phyloP scores from a whole-genome alignment of 225 moss, liverwort and hornwort genomes.

The Climacium dendroides region DNA sequence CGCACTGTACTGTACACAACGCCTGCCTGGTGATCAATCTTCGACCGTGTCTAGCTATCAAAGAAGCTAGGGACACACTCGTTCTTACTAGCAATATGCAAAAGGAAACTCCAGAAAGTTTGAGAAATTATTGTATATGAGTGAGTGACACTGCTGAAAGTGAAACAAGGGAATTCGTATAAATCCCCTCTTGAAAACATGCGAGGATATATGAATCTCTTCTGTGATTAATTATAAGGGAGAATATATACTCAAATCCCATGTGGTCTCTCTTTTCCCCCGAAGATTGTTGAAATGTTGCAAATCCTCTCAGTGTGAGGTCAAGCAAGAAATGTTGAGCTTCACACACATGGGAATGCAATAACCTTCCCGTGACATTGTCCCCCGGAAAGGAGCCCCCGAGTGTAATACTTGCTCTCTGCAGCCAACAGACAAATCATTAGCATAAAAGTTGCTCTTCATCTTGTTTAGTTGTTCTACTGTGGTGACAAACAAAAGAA shows the following conservation, averaged over 20 bases:
- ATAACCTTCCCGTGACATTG: too few relatives aligned
- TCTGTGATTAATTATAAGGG: too few relatives aligned
- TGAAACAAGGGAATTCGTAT: neutral
- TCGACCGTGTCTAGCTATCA: neutral
- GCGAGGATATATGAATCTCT: too few relatives aligned
- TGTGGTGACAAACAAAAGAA: neutral
- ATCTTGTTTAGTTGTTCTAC: neutral
- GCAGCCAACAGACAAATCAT: neutral
- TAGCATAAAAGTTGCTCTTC: neutral
- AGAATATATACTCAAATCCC: too few relatives aligned
- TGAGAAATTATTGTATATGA: too few relatives aligned
- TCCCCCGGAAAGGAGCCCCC: too few relatives aligned
- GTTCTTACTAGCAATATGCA: neutral
- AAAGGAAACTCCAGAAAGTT: neutral
- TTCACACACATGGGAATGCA: too few relatives aligned
- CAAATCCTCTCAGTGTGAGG: too few relatives aligned
- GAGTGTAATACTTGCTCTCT: neutral
- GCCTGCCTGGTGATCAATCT: neutral
- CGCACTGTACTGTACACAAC: neutral
- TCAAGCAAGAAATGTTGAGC: too few relatives aligned
- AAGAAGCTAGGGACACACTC: neutral
- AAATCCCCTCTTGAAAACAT: too few relatives aligned
- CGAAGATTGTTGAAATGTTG: too few relatives aligned
- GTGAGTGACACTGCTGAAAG: neutral
- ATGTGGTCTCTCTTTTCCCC: too few relatives aligned